Evolutionary conservation across 257 asterid genomes (phyloP).

Genomic region (Haberlea rhodopensis): DNA sequence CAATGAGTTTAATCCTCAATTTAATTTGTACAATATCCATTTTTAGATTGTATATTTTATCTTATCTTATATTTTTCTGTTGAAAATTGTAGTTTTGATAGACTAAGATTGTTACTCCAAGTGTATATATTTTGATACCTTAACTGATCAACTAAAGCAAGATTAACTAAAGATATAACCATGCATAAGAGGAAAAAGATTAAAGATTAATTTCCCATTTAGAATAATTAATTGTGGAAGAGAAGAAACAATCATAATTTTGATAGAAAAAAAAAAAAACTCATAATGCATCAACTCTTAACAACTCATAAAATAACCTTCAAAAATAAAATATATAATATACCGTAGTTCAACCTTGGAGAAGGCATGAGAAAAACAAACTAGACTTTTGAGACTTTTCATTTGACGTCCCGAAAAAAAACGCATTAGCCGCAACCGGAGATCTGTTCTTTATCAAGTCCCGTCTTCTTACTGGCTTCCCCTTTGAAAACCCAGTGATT

Average conservation of each 20-base stretch:
- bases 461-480: too few species aligned
- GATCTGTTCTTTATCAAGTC: background rate
- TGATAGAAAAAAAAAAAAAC: too few species aligned
- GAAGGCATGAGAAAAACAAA: background rate
- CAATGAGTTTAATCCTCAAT: background rate
- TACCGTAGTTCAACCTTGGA: too few species aligned
- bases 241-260: too few species aligned
- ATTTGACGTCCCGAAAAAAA: too few species aligned
- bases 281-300: too few species aligned
- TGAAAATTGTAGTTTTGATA: background rate
- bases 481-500: too few species aligned
- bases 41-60: background rate
- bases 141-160: background rate
- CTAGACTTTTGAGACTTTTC: too few species aligned
- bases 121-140: background rate
- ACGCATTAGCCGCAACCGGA: background rate
- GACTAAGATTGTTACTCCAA: background rate
- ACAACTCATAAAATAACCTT: too few species aligned
- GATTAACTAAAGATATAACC: background rate
- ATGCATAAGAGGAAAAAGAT: background rate
- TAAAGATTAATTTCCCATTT: background rate
- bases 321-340: too few species aligned
- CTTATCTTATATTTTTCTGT: background rate
- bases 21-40: background rate
- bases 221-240: too few species aligned